A percentile compares a stretch with the other conserved stretches of the same genome.
phyloP scores from a whole-genome alignment of 1,284 basidiomycete genomes.

The Xerocomus nothofagi region DNA sequence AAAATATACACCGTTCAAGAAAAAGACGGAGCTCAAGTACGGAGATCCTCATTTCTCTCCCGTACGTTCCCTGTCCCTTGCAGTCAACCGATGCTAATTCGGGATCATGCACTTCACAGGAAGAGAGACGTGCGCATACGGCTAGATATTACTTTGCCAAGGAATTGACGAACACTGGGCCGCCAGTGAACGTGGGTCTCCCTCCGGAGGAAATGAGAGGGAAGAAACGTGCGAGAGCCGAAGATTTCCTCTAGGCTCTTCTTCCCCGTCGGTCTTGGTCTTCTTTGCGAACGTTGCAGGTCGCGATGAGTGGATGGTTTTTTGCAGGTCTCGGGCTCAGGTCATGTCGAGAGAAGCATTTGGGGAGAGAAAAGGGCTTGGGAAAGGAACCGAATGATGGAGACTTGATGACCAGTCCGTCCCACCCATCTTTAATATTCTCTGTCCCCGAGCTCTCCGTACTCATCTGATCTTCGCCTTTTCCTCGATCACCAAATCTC shows the following conservation, averaged over 20 bases:
- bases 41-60: slow-evolving; percentile 75
- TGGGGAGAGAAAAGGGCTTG: neutral
- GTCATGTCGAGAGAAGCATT: slow-evolving; percentile 19
- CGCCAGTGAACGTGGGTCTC: slow-evolving; percentile 25
- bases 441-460: slow-evolving; percentile 13
- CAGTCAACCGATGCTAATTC: neutral
- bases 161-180: slow-evolving; percentile 34
- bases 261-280: slow-evolving; percentile 29
- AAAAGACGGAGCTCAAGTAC: slow-evolving; percentile 74
- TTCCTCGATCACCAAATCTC: slow-evolving; percentile 15
- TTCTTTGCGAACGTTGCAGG: slow-evolving; percentile 29
- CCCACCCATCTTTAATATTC: slow-evolving; percentile 33
- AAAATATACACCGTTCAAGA: slow-evolving; percentile 73
- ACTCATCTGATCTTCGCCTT: slow-evolving; percentile 28
- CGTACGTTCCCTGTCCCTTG: slow-evolving; percentile 42
- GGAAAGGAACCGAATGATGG: slow-evolving; percentile 12
- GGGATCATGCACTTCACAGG: slow-evolving; percentile 42
- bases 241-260: slow-evolving; percentile 63
- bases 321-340: slow-evolving; percentile 31
- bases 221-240: slow-evolving; percentile 75
- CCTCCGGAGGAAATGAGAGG: slow-evolving; percentile 60
- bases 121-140: slow-evolving; percentile 78
- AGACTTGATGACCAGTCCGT: slow-evolving; percentile 33
- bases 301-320: slow-evolving; percentile 34
- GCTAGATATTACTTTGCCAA: slow-evolving; percentile 69